Evolutionary conservation across 2,329 filamentous ascomycete species (phyloP), one percentile per base, ranked within the genome.

Genomic region (Geosmithia putterillii): DNA sequence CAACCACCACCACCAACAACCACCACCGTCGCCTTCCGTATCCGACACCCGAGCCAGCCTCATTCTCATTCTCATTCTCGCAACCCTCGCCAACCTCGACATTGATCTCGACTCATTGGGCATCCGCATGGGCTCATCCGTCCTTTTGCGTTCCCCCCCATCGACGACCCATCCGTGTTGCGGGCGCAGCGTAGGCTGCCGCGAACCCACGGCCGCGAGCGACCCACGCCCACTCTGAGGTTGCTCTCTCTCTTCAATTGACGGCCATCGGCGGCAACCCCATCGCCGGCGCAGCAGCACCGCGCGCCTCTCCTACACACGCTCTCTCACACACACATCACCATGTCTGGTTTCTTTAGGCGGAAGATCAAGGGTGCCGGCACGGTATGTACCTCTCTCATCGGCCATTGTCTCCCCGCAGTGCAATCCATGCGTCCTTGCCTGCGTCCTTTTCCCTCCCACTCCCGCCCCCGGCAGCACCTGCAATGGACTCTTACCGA

Each of bases 301-400:
- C n/a, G n/a, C n/a, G n/a, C n/a, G n/a, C 28, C 28, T 32, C 19
- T 36, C 38, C 42, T 15, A 18, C n/a, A 37, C 32, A 14, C 41
- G 17, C 50, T 45, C 44, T 43, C 42, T 23, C 40, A 41, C 42
- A 40, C 41, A 23, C 44, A 44, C 48, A 42, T 47, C 48, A 54
- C 45, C 50, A 79, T 79, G 74, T 65, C 74, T 48, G 67, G 71
- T 48, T 73, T 80, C 52, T 70, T 79, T n/a, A n/a, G n/a, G 48
- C 74, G 67, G 52, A 79, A 75, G 58, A 69, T 78, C 55, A 77
- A 76, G 61, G 63, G 65, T 52, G 64, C 67, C 51, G 63, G 68
- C 57, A 66, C 65, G 57, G 75, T 79, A 64, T 61, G 74, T 71
- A 50, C 48, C 28, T 42, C 35, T 41, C 38, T 22, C 20, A 19